Percentiles rank a stretch among this genome's conserved stretches.
Evolutionary conservation across 2,329 filamentous ascomycete species (phyloP).

Genomic region (Delphinella strobiligena): DNA sequence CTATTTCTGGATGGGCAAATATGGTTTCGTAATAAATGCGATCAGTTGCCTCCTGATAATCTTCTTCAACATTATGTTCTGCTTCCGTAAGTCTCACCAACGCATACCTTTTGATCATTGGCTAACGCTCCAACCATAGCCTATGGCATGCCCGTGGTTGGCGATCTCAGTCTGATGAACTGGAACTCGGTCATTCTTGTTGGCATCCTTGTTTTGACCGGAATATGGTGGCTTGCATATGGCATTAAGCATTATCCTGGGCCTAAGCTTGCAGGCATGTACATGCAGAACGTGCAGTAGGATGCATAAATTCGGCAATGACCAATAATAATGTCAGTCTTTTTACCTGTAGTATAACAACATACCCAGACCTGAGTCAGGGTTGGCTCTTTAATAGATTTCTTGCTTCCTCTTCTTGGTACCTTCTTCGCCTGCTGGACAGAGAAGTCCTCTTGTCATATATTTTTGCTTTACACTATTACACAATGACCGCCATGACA

Average conservation of each 20-base stretch:
- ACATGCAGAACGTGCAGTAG: neutral
- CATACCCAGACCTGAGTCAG: too few species aligned
- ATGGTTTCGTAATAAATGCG: constrained; percentile 20
- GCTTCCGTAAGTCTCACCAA: constrained; percentile 27
- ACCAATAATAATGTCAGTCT: too few species aligned
- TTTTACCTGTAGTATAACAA: too few species aligned
- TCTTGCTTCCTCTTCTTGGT: too few species aligned
- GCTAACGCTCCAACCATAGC: constrained; percentile 17
- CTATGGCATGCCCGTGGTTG: constrained; percentile 31
- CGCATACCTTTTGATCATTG: neutral
- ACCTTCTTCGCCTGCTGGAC: too few species aligned
- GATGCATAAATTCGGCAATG: too few species aligned
- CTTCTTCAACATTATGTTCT: constrained; percentile 26
- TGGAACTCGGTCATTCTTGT: constrained; percentile 44
- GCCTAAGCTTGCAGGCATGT: constrained; percentile 28
- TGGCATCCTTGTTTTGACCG: constrained; percentile 35
- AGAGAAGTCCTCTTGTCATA: too few species aligned
- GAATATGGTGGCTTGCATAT: constrained; percentile 40
- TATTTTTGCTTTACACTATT: too few species aligned
- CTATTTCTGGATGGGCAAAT: constrained; percentile 23
- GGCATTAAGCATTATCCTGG: constrained; percentile 38
- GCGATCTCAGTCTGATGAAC: constrained; percentile 32
- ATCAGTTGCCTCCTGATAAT: constrained; percentile 21
- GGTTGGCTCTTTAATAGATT: too few species aligned
- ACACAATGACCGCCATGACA: too few species aligned